Evolutionary conservation across 345 rosid species (phyloP), one percentile per base, ranked within the genome.

Genomic region (Hypericum androsaemum): DNA sequence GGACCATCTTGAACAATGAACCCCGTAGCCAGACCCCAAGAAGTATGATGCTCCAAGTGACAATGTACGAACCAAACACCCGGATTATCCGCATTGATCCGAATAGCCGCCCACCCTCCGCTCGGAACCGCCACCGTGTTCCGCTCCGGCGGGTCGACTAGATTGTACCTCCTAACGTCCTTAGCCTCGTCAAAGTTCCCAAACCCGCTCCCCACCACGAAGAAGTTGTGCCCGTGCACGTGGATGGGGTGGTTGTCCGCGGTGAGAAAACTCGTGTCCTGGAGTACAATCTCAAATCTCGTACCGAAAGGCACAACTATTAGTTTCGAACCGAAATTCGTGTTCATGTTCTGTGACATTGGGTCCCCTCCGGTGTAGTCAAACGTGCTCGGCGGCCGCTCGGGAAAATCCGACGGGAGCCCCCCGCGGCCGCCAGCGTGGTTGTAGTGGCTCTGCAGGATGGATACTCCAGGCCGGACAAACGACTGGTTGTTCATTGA

Each of bases 61-160:
- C 64, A 37, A 60, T 60, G 64, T 8, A 60, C 15, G 45, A 43
- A 61, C 64, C 64, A 61, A 5, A 61, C 64, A 3, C 67, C 61
- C 37, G 67, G 61, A n/a, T 63, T 63, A 12, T 63, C 61, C 5
- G 57, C 61, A 7, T 37, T 43, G 45, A 63, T 9, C 45, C 61
- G 36, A 6, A 63, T 38, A 3, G 57, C 57, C 0, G 47, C 57
- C 67, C 67, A 63, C 9, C 57, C 62, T 5, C 67, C 67, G 5
- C 7, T 43, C 10, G 67, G 67, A 36, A 63, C 57, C 11, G 37
- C 62, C 22, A 63, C 57, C 22, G 52, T 54, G 11, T 62, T 62
- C 46, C 66, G 47, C 44, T 55, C 61, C 8, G 43, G 60, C 1
- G 51, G 60, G 35, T 55, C 56, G 5, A 55, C 60, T 0, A 62